These are phyloP conservation scores for Hymenoscyphus fraxineus DNA, from an alignment of 2,329 filamentous ascomycete species.

Conservation along the genomic window DNA sequence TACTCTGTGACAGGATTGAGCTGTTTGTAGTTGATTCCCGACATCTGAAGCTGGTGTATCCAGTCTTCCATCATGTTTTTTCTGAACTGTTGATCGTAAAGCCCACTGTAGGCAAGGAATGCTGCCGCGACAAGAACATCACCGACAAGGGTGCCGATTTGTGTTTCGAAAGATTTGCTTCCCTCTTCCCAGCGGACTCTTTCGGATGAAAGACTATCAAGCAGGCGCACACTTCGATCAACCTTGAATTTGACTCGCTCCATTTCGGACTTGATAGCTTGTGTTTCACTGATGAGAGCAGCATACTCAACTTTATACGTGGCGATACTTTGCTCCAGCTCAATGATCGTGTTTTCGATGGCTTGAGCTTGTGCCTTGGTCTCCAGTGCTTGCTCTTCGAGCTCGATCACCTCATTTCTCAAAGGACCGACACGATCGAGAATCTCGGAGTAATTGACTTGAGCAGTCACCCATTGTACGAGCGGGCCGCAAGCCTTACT, in stretches of 20 bases:
- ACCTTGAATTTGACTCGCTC: constrained; percentile 95
- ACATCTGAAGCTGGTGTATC: constrained; percentile 87
- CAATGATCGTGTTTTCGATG: constrained; percentile 80
- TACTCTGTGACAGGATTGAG: constrained; percentile 96
- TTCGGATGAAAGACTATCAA: constrained; percentile 94
- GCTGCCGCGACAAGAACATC: constrained; percentile 95
- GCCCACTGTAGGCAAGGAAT: constrained; percentile 92
- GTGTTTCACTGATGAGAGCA: constrained; percentile 90
- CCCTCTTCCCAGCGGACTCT: constrained; percentile 91
- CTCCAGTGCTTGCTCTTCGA: constrained; percentile 84
- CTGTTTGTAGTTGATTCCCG: constrained; percentile 89
- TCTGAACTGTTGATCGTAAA: constrained; percentile 97
- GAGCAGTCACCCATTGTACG: constrained; percentile 94
- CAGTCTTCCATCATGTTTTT: constrained; percentile 98
- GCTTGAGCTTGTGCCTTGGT: constrained; percentile 92
- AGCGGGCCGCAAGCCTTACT: constrained; percentile 95
- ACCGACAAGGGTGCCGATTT: constrained; percentile 93
- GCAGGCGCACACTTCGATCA: constrained; percentile 86
- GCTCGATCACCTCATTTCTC: constrained; percentile 79
- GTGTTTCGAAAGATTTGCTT: constrained; percentile 96
- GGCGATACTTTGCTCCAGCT: constrained; percentile 84
- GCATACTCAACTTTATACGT: constrained; percentile 97
- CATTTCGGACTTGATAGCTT: constrained; percentile 98
- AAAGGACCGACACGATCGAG: constrained; percentile 89
- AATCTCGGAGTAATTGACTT: constrained; percentile 97